Evolutionary conservation across 2,329 filamentous ascomycete species (phyloP).

Genomic region (Aspergillus sp.): DNA sequence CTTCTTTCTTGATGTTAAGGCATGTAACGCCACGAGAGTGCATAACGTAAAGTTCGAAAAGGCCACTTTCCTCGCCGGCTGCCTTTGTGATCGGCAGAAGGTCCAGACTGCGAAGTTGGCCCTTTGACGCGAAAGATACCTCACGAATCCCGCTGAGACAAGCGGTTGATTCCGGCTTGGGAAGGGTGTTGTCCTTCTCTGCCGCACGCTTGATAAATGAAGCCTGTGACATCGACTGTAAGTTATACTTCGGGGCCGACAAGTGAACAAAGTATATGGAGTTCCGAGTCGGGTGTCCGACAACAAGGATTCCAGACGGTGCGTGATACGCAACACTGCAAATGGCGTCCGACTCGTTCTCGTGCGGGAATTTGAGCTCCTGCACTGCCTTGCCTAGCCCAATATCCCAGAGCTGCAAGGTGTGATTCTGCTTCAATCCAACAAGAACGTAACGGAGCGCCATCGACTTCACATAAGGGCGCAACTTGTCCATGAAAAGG

Average conservation of each 20-base stretch:
- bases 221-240: constrained; percentile 79
- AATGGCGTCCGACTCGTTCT: constrained; percentile 94
- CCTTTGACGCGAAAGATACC: constrained; percentile 85
- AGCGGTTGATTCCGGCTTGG: constrained; percentile 88
- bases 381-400: constrained; percentile 93
- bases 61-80: constrained; percentile 61
- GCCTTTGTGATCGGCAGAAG: constrained; percentile 69
- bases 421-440: constrained; percentile 98
- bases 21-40: constrained; percentile 97
- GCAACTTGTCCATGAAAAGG: constrained; percentile 91
- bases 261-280: constrained; percentile 96
- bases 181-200: constrained; percentile 68
- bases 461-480: constrained; percentile 84
- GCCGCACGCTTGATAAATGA: constrained; percentile 79
- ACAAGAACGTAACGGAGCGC: constrained; percentile 94
- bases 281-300: constrained; percentile 95
- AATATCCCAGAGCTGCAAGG: constrained; percentile 96
- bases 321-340: constrained; percentile 96
- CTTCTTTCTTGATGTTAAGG: constrained; percentile 78
- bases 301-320: constrained; percentile 84
- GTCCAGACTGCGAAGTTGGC: constrained; percentile 83
- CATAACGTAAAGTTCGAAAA: constrained; percentile 97
- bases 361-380: constrained; percentile 93
- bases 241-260: constrained; percentile 87
- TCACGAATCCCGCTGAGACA: constrained; percentile 97